Evolutionary conservation across 2,329 filamentous ascomycete genomes (phyloP).

Genomic region (Endocalyx cinctus): DNA sequence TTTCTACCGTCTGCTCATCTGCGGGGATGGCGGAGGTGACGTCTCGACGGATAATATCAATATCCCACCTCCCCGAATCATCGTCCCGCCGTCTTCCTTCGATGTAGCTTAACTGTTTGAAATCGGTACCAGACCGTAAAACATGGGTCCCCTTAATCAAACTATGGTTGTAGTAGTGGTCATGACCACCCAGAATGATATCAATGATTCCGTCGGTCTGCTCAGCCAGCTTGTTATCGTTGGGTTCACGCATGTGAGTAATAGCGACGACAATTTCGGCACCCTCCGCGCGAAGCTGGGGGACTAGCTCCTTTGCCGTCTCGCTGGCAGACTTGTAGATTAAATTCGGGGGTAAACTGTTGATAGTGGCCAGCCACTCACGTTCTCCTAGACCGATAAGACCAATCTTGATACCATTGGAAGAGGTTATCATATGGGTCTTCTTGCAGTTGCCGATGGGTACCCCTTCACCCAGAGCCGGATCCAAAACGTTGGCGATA

Average conservation of each 20-base stretch:
- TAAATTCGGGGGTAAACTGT: slow-evolving; percentile 74
- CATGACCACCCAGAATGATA: slow-evolving; percentile 82
- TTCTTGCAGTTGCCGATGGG: slow-evolving; percentile 72
- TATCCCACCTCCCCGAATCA: slow-evolving; percentile 59
- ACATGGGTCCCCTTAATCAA: slow-evolving; percentile 77
- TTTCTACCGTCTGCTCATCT: slow-evolving; percentile 53
- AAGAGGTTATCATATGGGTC: slow-evolving; percentile 72
- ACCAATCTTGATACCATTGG: slow-evolving; percentile 81
- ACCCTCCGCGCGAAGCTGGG: slow-evolving; percentile 67
- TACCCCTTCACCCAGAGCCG: slow-evolving; percentile 68
- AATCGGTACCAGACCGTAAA: slow-evolving; percentile 83
- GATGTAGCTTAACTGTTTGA: slow-evolving; percentile 87
- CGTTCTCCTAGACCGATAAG: slow-evolving; percentile 81
- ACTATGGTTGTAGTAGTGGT: slow-evolving; percentile 80
- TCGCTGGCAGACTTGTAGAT: slow-evolving; percentile 75
- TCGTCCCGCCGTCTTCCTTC: slow-evolving; percentile 58
- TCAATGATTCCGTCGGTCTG: slow-evolving; percentile 72
- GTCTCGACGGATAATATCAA: slow-evolving; percentile 72
- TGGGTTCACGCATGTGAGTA: slow-evolving; percentile 83
- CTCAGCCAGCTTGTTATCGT: slow-evolving; percentile 79
- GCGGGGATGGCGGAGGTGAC: slow-evolving; percentile 64
- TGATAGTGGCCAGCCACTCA: slow-evolving; percentile 88
- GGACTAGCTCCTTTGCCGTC: slow-evolving; percentile 72
- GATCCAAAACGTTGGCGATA: slow-evolving; percentile 82
- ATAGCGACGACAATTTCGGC: slow-evolving; percentile 79